phyloP scores from a whole-genome alignment of 2,329 filamentous ascomycete species.

The Cyclaneusma minus region DNA sequence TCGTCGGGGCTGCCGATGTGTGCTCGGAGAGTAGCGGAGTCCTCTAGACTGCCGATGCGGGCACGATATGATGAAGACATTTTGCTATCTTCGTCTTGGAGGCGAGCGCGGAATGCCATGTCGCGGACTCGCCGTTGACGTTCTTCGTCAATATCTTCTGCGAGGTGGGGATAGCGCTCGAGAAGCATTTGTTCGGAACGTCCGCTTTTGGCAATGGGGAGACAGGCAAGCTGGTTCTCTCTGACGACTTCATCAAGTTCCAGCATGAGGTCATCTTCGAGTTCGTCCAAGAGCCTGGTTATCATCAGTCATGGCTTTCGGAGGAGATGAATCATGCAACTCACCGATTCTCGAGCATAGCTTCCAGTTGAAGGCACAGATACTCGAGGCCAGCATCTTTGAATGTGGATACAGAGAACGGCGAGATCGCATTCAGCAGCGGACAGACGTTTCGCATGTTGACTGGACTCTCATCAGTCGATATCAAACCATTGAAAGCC shows the following conservation, averaged over 20 bases:
- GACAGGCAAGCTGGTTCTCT: constrained; percentile 64
- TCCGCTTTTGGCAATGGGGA: constrained; percentile 64
- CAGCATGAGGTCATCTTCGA: constrained; percentile 68
- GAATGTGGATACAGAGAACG: constrained; percentile 70
- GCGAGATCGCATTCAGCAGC: constrained; percentile 72
- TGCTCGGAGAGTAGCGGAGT: constrained; percentile 31
- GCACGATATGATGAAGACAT: constrained; percentile 42
- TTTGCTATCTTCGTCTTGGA: constrained; percentile 49
- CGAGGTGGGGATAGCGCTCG: constrained; percentile 46
- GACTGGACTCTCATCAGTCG: constrained; percentile 28
- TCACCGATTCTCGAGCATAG: constrained; percentile 81
- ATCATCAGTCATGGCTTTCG: constrained; percentile 9
- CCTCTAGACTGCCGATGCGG: constrained; percentile 49
- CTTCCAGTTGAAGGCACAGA: constrained; percentile 79
- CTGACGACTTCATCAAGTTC: constrained; percentile 72
- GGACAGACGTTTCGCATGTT: constrained; percentile 73
- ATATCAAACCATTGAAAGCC: constrained; percentile 3
- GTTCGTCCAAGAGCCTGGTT: constrained; percentile 54
- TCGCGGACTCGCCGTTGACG: constrained; percentile 56
- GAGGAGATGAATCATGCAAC: constrained; percentile 12
- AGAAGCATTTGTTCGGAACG: constrained; percentile 51
- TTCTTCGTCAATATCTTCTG: constrained; percentile 52
- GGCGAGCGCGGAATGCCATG: constrained; percentile 51
- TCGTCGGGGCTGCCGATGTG: constrained; percentile 54
- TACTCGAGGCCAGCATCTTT: constrained; percentile 83